These are phyloP conservation scores for Epichloe sp. DNA, from an alignment of 2,329 filamentous ascomycete species.

Conservation along the genomic window DNA sequence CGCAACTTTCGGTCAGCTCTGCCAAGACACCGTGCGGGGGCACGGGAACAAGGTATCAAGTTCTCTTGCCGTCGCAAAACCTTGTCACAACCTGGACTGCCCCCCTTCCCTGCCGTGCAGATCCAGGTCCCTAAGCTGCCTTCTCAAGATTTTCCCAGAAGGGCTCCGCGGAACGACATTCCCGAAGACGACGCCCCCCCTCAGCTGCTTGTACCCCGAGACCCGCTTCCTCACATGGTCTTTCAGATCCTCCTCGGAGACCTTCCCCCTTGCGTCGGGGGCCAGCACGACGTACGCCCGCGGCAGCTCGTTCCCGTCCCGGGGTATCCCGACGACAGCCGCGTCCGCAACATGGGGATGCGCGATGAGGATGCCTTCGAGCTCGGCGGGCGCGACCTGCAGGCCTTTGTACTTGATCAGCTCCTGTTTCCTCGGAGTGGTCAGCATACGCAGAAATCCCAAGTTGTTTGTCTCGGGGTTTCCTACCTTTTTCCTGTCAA, in stretches of 20 bases:
- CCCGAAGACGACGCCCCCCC: constrained; percentile 57
- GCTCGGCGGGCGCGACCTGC: constrained; percentile 54
- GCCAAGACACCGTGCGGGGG: too few species aligned
- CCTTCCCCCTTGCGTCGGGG: constrained; percentile 10
- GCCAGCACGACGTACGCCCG: constrained; percentile 25
- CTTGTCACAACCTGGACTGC: neutral
- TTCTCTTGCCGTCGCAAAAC: too few species aligned
- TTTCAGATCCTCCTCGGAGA: constrained; percentile 14
- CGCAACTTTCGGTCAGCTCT: too few species aligned
- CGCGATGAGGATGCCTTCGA: constrained; percentile 34
- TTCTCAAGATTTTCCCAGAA: constrained; percentile 32
- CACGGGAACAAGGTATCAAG: too few species aligned
- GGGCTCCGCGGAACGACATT: constrained; percentile 56
- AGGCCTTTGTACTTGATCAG: constrained; percentile 44
- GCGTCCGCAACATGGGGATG: constrained; percentile 37
- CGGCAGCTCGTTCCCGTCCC: constrained; percentile 32
- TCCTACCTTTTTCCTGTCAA: constrained; percentile 57
- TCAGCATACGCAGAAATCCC: too few species aligned
- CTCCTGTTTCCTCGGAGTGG: constrained; percentile 29
- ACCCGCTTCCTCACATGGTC: constrained; percentile 15
- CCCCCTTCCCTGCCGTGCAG: neutral
- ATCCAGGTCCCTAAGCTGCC: constrained; percentile 20
- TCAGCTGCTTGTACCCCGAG: constrained; percentile 50
- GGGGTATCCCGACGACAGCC: constrained; percentile 47
- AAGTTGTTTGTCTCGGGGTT: too few species aligned